Evolutionary conservation across 1,284 basidiomycete genomes (phyloP).

Genomic region (Pterulicium gracile): DNA sequence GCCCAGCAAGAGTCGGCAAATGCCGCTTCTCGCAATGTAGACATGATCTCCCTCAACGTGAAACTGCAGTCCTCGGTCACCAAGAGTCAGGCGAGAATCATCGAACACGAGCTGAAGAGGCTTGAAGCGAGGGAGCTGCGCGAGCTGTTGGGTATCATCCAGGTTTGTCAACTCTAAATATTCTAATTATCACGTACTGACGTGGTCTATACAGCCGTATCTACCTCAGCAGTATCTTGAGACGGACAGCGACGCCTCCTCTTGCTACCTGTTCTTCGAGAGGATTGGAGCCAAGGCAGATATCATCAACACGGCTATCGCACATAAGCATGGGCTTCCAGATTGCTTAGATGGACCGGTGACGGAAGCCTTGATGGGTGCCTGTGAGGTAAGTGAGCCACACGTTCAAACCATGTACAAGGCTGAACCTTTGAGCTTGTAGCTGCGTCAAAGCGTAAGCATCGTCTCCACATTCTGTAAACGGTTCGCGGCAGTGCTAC

Average conservation of each 20-base stretch:
- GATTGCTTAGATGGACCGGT: conserved; percentile 73
- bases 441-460: conserved; percentile 78
- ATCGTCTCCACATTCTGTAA: conserved; percentile 75
- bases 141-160: conserved; percentile 65
- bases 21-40: conserved; percentile 64
- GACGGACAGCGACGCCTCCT: conserved; percentile 77
- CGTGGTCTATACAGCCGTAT: conserved; percentile 49
- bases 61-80: conserved; percentile 83
- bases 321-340: conserved; percentile 73
- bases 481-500: conserved; percentile 76
- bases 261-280: conserved; percentile 85
- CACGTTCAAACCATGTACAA: no score
- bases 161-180: conserved; percentile 27
- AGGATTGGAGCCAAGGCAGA: conserved; percentile 79
- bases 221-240: conserved; percentile 80
- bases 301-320: conserved; percentile 72
- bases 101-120: conserved; percentile 80
- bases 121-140: conserved; percentile 75
- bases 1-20: conserved; percentile 75
- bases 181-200: conserved; percentile 2
- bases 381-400: conserved; percentile 65
- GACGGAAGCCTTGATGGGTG: conserved; percentile 74
- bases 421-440: no score
- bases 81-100: conserved; percentile 81
- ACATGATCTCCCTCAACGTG: conserved; percentile 86